Base-by-base conservation (phyloP, 2,329 filamentous ascomycete species). In the Arachnopeziza araneosa region DNA sequence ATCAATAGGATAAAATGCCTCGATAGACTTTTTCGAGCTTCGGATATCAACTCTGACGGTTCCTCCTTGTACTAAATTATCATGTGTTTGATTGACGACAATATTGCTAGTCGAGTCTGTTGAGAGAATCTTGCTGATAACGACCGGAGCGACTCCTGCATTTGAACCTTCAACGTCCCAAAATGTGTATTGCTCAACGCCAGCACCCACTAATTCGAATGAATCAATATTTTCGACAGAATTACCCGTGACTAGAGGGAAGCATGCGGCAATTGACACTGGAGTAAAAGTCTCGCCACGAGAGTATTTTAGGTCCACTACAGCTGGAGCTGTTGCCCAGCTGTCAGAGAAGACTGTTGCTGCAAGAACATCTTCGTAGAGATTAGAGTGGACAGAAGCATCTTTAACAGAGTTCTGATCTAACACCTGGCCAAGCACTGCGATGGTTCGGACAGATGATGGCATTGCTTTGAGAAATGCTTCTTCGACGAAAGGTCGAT, bases 401-500 rank as follows among this genome's bases (percentile, higher is more conserved):
- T 98, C 93, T 50, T 84, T 79, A 7, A 95, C 89, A 60, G 87
- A 85, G 61, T 83, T 78, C 64, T 90, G 83, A 66, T 90, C 86
- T 63, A 81, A 76, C 66, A 99, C 93, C 74, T 99, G 95, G 57
- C 95, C 95, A 6, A 99, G 84, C 22, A 98, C 91, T 48, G 88
- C 88, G 65, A 99, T 82, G 63, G 83, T 89, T 75, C 84, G 85
- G 53, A 87, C 84, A 44, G 89, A 89, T 67, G 85, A 80, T 36
- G 95, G 92, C 26, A 99, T 83, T 12, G 84, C 83, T 66, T 88
- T 86, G 64, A 98, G 79, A 81, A 99, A 98, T 56, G 91, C 90
- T 73, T 97, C 92, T 77, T 99, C 95, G 32, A 95, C 85, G 71
- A 99, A 98, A 19, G 95, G 95, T 51, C 93, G 86, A 80, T 98